These are phyloP conservation scores for Colletotrichum sp. DNA, from an alignment of 2,329 filamentous ascomycete genomes.

Conservation along the genomic window DNA sequence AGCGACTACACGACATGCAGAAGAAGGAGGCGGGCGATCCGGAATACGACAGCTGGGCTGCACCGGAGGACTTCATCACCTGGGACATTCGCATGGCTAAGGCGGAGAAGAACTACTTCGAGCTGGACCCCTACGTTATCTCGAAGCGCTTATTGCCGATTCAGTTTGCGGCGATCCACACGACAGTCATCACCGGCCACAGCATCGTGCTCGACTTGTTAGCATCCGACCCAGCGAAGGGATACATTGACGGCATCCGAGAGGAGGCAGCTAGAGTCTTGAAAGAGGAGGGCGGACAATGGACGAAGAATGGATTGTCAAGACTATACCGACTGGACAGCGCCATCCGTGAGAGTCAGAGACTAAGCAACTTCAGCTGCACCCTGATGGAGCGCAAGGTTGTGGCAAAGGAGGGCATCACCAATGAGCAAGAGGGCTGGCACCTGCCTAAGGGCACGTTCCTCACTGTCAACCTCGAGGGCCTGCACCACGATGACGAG, in stretches of 20 bases:
- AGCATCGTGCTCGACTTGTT: constrained; percentile 53
- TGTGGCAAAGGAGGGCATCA: constrained; percentile 38
- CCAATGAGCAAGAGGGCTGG: constrained; percentile 46
- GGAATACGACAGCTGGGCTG: constrained; percentile 42
- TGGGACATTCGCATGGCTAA: constrained; percentile 60
- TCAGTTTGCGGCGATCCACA: constrained; percentile 65
- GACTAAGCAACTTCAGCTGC: constrained; percentile 51
- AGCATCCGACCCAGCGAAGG: constrained; percentile 37
- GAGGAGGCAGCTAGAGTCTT: constrained; percentile 44
- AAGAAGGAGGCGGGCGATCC: constrained; percentile 45
- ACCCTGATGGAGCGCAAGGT: constrained; percentile 53
- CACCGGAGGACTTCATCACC: constrained; percentile 62
- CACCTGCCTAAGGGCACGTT: constrained; percentile 47
- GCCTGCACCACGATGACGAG: constrained; percentile 51
- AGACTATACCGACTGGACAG: constrained; percentile 53
- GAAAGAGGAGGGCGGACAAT: constrained; percentile 39
- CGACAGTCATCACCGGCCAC: constrained; percentile 57
- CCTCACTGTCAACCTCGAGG: constrained; percentile 48
- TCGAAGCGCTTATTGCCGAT: constrained; percentile 58
- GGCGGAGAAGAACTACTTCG: constrained; percentile 43
- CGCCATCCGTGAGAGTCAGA: constrained; percentile 58
- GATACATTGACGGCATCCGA: constrained; percentile 43
- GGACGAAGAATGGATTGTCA: constrained; percentile 51
- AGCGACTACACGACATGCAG: constrained; percentile 52
- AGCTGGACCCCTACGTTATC: constrained; percentile 53